These are phyloP conservation scores for Thecaphora thlaspeos DNA, from an alignment of 1,284 basidiomycete genomes.

Conservation along the genomic window DNA sequence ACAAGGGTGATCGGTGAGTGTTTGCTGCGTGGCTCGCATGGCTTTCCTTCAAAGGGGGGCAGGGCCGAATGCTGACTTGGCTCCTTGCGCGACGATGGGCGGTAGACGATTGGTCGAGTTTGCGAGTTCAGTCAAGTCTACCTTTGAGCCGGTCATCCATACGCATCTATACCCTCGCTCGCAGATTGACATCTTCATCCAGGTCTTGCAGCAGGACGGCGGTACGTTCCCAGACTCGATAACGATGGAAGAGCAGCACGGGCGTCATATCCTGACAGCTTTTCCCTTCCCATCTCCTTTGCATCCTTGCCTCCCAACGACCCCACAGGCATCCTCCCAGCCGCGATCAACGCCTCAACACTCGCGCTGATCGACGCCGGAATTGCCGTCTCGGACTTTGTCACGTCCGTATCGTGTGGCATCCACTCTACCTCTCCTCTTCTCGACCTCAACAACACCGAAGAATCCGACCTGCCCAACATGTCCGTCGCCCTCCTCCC, in stretches of 20 bases:
- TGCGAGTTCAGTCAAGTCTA: constrained; percentile 80
- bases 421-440: constrained; percentile 64
- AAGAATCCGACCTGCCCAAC: constrained; percentile 86
- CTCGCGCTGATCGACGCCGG: constrained; percentile 87
- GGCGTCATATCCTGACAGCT: too few relatives aligned
- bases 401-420: constrained; percentile 70
- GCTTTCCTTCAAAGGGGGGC: too few relatives aligned
- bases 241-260: not conserved
- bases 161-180: constrained; percentile 86
- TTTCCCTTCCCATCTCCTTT: not conserved
- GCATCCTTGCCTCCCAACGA: constrained; percentile 19
- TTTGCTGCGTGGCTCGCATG: not conserved
- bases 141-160: constrained; percentile 92
- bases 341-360: constrained; percentile 91
- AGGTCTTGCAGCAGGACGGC: constrained; percentile 90
- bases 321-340: constrained; percentile 71
- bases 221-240: too few relatives aligned
- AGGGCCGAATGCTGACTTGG: too few relatives aligned
- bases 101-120: constrained; percentile 82
- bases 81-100: too few relatives aligned
- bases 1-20: constrained; percentile 60
- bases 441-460: constrained; percentile 79
- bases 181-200: constrained; percentile 88
- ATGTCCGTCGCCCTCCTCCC: constrained; percentile 86
- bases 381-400: constrained; percentile 84